Evolutionary conservation across 2,329 filamentous ascomycete genomes (phyloP), one percentile per base, ranked within the genome.

Genomic region (Colletotrichum limetticola): DNA sequence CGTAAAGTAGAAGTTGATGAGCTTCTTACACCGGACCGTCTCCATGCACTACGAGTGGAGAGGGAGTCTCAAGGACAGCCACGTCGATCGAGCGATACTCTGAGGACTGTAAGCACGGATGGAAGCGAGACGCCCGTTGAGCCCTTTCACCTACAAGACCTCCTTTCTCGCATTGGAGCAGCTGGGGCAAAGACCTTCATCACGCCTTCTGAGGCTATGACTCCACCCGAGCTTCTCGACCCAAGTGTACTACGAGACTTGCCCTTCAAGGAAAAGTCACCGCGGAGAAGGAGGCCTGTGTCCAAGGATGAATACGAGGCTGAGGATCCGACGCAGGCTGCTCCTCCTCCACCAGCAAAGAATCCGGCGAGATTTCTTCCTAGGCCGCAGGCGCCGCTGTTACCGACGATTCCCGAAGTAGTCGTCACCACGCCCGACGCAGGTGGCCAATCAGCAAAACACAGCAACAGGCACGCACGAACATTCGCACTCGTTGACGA

Each of bases 1-100:
- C 85, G 85, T 74, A 85, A 85, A 59, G 83, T 88, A 66, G 89
- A 91, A 74, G 89, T 85, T 0, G 88, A 91, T 64, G 90, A 92
- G 80, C 89, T 91, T 83, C 79, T 91, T 14, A 88, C 89, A 12
- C 86, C 88, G 22, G 83, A 85, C 42, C 85, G 86, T 49, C 66
- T 75, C 5, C 64, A 73, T 28, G 66, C 64, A 6, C 37, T 74
- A 49, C 66, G 66, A 30, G 28, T 59, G 19, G 70, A 81, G 66
- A 80, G 84, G 22, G 79, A 82, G 49, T 81, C 81, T 30, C 80
- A 82, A 55, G 74, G 80, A 32, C 76, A 55, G 66, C 76, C 68
- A 28, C 77, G 76, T 30, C 70, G 68, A 56, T 79, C 78, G 55
- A 78, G 76, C 52, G 82, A 83, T 66, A 79, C 78, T 19, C 35